Evolutionary conservation across 2,329 filamentous ascomycete species (phyloP).

Genomic region (Westerdykella sp.): DNA sequence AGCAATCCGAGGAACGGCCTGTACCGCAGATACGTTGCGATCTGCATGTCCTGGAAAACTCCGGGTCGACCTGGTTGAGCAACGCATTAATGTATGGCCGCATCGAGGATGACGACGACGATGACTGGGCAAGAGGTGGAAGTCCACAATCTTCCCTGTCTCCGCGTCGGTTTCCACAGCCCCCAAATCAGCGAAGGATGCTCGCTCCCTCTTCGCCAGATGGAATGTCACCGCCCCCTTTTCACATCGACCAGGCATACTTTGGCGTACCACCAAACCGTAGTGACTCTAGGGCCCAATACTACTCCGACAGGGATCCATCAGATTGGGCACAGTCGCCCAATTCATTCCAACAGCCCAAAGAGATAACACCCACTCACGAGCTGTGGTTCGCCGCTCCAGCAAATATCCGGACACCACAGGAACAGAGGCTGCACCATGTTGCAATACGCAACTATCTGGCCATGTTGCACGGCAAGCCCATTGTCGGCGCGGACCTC

Average conservation of each 20-base stretch:
- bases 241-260: constrained; percentile 26
- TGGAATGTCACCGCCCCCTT: constrained; percentile 23
- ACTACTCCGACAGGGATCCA: constrained; percentile 10
- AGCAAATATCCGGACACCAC: constrained; percentile 40
- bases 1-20: constrained; percentile 29
- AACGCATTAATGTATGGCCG: constrained; percentile 33
- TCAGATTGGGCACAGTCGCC: constrained; percentile 5
- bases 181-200: constrained; percentile 19
- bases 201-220: constrained; percentile 19
- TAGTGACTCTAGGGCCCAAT: constrained; percentile 11
- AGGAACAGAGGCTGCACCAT: constrained; percentile 52
- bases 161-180: constrained; percentile 8
- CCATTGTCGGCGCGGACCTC: constrained; percentile 59
- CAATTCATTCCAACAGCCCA: neutral
- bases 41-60: constrained; percentile 29
- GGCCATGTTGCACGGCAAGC: constrained; percentile 57
- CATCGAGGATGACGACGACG: constrained; percentile 30
- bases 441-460: constrained; percentile 65
- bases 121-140: constrained; percentile 24
- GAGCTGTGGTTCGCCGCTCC: constrained; percentile 59
- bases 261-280: constrained; percentile 11
- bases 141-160: constrained; percentile 16
- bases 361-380: constrained; percentile 25
- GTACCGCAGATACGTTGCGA: constrained; percentile 32
- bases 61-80: constrained; percentile 34